These are phyloP conservation scores for Trichophyton benhamiae DNA, from an alignment of 2,329 filamentous ascomycete genomes.

Conservation along the genomic window DNA sequence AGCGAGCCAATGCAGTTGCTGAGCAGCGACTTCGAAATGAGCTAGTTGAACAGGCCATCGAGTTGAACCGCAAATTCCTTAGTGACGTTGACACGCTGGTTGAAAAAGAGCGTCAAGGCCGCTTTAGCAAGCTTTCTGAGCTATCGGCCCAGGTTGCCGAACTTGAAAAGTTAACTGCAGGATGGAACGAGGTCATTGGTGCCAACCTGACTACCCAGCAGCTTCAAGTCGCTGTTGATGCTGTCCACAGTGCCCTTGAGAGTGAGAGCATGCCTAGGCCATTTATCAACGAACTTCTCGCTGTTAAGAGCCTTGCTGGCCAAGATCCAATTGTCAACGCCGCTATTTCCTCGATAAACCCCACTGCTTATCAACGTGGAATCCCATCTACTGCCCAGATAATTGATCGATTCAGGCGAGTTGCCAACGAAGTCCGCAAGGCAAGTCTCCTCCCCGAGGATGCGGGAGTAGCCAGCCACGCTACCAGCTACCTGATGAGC, in stretches of 20 bases:
- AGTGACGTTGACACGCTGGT: constrained; percentile 67
- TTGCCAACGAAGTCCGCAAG: constrained; percentile 86
- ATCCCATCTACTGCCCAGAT: constrained; percentile 73
- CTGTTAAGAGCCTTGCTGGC: constrained; percentile 79
- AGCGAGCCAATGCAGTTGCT: constrained; percentile 65
- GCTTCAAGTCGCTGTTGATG: constrained; percentile 88
- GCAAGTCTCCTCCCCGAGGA: constrained; percentile 84
- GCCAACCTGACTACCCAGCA: constrained; percentile 87
- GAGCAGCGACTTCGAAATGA: constrained; percentile 74
- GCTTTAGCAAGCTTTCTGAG: constrained; percentile 73
- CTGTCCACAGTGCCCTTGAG: constrained; percentile 72
- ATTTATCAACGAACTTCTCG: constrained; percentile 85
- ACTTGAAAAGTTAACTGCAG: constrained; percentile 72
- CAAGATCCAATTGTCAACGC: constrained; percentile 80
- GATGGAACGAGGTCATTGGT: constrained; percentile 86
- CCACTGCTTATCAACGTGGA: constrained; percentile 81
- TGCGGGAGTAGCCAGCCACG: constrained; percentile 87
- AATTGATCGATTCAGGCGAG: constrained; percentile 89
- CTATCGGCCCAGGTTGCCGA: constrained; percentile 66
- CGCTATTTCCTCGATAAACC: constrained; percentile 93
- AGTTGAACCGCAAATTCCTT: constrained; percentile 74
- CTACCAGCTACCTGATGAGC: constrained; percentile 77
- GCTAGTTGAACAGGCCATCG: constrained; percentile 79
- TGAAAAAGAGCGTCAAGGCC: constrained; percentile 75
- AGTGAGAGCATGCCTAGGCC: constrained; percentile 62